These are phyloP conservation scores for Cystofilobasidium capitatum DNA, from an alignment of 768 basidiomycete genomes.

Conservation along the genomic window DNA sequence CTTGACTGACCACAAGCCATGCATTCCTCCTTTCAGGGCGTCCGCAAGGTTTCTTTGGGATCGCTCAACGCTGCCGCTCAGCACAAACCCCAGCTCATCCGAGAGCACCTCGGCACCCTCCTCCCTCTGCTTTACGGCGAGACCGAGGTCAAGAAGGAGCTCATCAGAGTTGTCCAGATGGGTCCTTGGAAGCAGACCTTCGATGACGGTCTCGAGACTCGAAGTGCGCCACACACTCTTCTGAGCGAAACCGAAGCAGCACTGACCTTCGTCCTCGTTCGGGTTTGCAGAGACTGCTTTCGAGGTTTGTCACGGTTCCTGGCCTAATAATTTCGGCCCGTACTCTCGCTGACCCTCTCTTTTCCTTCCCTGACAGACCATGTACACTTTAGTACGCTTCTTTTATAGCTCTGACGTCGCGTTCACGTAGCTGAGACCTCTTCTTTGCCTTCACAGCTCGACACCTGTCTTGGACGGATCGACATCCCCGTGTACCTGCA, in stretches of 20 bases:
- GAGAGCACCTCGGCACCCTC: conserved; percentile 66
- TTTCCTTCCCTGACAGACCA: background rate
- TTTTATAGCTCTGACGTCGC: background rate
- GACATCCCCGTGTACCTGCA: conserved; percentile 77
- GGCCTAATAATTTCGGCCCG: background rate
- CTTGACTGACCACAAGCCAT: background rate
- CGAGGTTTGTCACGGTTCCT: conserved; percentile 43
- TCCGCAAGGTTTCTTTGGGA: conserved; percentile 79
- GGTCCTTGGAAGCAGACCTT: conserved; percentile 95
- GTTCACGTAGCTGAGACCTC: background rate
- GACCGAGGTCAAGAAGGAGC: conserved; percentile 59
- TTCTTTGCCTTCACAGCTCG: conserved; percentile 49
- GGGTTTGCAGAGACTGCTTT: conserved; percentile 56
- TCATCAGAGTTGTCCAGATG: conserved; percentile 69
- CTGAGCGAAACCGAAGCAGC: no score
- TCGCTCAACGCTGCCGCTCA: conserved; percentile 90
- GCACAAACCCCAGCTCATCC: conserved; percentile 82
- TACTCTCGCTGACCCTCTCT: background rate
- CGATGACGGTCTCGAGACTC: conserved; percentile 89
- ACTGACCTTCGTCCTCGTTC: no score
- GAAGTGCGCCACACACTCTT: conserved; percentile 46
- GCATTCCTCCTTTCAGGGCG: conserved; percentile 51
- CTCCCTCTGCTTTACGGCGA: conserved; percentile 78
- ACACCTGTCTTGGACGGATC: conserved; percentile 78
- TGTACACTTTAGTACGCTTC: conserved; percentile 61